Evolutionary conservation across 768 basidiomycete genomes (phyloP).

Genomic region (Baorangia bicolor): DNA sequence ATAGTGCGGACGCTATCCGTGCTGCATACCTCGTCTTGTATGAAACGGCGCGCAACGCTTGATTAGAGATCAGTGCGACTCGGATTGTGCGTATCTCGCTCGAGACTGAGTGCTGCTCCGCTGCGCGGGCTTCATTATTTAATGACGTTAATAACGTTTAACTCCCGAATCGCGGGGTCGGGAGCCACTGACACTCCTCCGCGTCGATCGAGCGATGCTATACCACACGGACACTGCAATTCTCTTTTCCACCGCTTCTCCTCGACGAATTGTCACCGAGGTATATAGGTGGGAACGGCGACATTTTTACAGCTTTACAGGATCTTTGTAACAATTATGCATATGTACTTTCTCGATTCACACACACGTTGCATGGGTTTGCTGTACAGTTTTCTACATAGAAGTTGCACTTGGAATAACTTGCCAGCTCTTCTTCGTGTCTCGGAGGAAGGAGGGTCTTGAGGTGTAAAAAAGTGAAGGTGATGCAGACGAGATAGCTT

Average conservation of each 20-base stretch:
- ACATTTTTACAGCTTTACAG: neutral
- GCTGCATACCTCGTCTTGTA: conserved; percentile 28
- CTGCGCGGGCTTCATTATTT: neutral
- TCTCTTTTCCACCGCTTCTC: neutral
- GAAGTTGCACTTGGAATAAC: neutral
- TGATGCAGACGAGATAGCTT: too few species aligned
- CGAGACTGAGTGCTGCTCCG: neutral
- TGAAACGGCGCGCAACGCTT: neutral
- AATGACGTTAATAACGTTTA: neutral
- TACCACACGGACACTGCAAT: neutral
- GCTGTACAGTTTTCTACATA: neutral
- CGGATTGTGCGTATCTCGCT: neutral
- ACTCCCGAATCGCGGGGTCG: neutral
- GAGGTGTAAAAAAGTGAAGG: neutral
- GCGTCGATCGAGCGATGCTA: neutral
- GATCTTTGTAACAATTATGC: neutral
- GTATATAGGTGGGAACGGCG: neutral
- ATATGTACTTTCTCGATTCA: neutral
- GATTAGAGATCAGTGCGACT: neutral
- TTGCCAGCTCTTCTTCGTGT: neutral
- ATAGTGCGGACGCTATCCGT: conserved; percentile 24
- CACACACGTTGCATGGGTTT: neutral
- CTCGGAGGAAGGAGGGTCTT: too few species aligned
- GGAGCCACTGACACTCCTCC: too few species aligned
- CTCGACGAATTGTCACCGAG: neutral